Percentiles rank a stretch among this genome's conserved stretches.
phyloP scores from a whole-genome alignment of 331 rosid species.

The Quercus tomentella region DNA sequence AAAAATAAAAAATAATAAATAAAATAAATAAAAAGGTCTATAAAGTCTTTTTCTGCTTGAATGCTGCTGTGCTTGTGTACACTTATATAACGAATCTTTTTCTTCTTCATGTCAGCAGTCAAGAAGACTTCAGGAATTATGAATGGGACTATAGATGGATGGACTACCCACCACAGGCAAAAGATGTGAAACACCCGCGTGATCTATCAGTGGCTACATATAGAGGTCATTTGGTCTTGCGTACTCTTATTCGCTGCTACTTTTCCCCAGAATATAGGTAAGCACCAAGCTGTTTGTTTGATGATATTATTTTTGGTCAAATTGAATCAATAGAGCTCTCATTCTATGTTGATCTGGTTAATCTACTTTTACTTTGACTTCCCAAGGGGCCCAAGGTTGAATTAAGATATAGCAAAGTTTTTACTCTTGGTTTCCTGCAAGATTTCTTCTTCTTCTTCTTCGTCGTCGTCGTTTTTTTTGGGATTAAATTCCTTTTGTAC shows the following conservation, averaged over 20 bases:
- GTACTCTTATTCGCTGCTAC: conserved; percentile 87
- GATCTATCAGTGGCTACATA: conserved; percentile 85
- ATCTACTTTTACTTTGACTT: not conserved
- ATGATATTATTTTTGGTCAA: not conserved
- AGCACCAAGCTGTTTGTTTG: not conserved
- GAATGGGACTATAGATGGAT: conserved; percentile 98
- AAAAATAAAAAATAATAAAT: no score
- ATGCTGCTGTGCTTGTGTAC: not conserved
- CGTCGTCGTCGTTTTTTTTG: fast-evolving
- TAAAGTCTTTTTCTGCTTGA: not conserved
- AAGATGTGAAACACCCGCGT: conserved; percentile 55
- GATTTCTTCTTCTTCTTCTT: not conserved
- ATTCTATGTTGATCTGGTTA: not conserved
- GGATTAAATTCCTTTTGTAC: no score
- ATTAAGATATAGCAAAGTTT: not conserved
- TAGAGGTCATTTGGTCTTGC: conserved; percentile 84
- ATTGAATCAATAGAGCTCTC: not conserved
- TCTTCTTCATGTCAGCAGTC: conserved; percentile 32
- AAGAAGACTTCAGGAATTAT: conserved; percentile 42
- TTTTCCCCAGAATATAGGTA: conserved; percentile 92
- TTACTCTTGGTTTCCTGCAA: not conserved
- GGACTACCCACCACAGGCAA: conserved; percentile 75
- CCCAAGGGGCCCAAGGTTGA: not conserved
- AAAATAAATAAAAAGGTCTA: no score
- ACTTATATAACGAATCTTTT: not conserved